Evolutionary conservation across 1,284 basidiomycete genomes (phyloP).

Genomic region (Ceratobasidium sp.): DNA sequence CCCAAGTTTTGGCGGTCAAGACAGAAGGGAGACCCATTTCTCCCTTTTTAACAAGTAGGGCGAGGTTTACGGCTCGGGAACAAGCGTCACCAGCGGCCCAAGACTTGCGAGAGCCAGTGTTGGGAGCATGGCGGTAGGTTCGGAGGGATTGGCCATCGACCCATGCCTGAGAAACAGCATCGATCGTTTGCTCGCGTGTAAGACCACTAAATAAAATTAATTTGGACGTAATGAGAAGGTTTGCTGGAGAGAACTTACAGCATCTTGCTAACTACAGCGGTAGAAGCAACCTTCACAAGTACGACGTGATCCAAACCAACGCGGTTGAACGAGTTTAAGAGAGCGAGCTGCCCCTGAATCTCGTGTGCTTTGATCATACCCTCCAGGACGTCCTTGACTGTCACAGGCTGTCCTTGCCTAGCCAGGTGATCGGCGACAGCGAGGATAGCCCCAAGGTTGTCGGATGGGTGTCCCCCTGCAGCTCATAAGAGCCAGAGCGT

Average conservation of each 20-base stretch:
- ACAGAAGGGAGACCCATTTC: slow-evolving; percentile 93
- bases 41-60: slow-evolving; percentile 88
- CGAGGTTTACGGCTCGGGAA: slow-evolving; percentile 90
- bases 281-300: slow-evolving; percentile 91
- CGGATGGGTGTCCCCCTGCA: slow-evolving; percentile 92
- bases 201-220: slow-evolving; percentile 62
- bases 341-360: slow-evolving; percentile 85
- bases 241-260: slow-evolving; percentile 57
- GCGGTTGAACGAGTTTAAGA: slow-evolving; percentile 90
- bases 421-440: slow-evolving; percentile 87
- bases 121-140: slow-evolving; percentile 93
- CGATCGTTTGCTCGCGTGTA: slow-evolving; percentile 86
- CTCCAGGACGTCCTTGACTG: slow-evolving; percentile 79
- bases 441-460: slow-evolving; percentile 92
- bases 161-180: slow-evolving; percentile 92
- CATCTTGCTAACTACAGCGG: slow-evolving; percentile 87
- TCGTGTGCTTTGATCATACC: slow-evolving; percentile 95
- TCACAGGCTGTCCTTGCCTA: slow-evolving; percentile 73
- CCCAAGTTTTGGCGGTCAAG: slow-evolving; percentile 92
- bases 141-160: slow-evolving; percentile 93
- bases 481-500: slow-evolving; percentile 39
- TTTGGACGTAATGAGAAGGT: slow-evolving; percentile 23
- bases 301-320: slow-evolving; percentile 92
- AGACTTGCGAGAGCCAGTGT: slow-evolving; percentile 91
- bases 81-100: slow-evolving; percentile 97